Evolutionary conservation across 1,284 basidiomycete species (phyloP), one percentile per base, ranked within the genome.

Genomic region (Polyporus tsugae): DNA sequence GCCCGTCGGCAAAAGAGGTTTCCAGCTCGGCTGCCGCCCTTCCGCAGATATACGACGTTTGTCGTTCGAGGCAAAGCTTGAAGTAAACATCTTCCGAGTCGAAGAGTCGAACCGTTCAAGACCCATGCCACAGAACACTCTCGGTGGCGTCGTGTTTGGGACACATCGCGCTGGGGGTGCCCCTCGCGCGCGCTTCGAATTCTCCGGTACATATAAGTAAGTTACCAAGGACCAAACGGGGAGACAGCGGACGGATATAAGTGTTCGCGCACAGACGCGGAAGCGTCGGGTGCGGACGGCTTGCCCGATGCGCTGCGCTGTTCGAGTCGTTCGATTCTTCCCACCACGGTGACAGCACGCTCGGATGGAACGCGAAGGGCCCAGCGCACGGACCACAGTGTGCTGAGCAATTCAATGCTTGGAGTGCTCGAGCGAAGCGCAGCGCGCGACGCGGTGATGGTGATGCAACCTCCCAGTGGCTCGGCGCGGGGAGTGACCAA

Each of bases 291-390:
- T 58, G 55, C 55, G 33, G 35, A 58, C 55, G 35, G 35, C 55
- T 35, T n/a, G 55, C 17, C 33, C 33, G 53, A 55, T 49, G 22
- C 46, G 22, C 10, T 25, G 46, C 46, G 46, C 46, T 22, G n/a
- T 25, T 49, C 46, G 35, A 22, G 17, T 4, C 17, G 55, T 57
- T 36, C 19, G 33, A n/a, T 38, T 42, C 29, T 58, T 62, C 59
- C 52, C 17, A n/a, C 39, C 33, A 36, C 13, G 46, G 38, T 62
- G 67, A 59, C 67, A 62, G 17, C 59, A n/a, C 42, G 67, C 67
- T 68, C 63, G 67, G 63, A 65, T 57, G 67, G 67, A 68, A 68
- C 55, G 63, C 58, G 57, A 39, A 33, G 57, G 35, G 36, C 7
- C 22, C 9, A 11, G 9, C 15, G 19, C 41, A 46, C 44, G 44